phyloP scores from a whole-genome alignment of 257 asterid species.

The Buddleja alternifolia region DNA sequence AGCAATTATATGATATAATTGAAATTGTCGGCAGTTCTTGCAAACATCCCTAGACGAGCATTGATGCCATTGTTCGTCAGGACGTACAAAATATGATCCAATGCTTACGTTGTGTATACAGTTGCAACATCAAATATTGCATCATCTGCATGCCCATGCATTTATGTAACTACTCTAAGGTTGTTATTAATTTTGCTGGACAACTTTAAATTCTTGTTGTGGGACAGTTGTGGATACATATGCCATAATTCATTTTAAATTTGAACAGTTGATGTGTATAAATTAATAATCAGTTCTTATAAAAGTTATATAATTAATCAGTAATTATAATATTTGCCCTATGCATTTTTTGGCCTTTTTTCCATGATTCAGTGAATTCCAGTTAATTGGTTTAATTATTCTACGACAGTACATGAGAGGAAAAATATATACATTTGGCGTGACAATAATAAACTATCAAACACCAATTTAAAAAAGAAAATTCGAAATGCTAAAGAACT shows the following conservation, averaged over 20 bases:
- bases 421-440: no score
- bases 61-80: slow-evolving; percentile 4
- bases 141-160: neutral
- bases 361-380: no score
- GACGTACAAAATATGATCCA: slow-evolving; percentile 1
- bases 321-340: neutral
- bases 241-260: neutral
- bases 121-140: neutral
- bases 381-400: no score
- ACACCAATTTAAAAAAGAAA: no score
- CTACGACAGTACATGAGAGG: no score
- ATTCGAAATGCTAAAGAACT: no score
- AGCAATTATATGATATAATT: neutral
- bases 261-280: neutral
- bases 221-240: neutral
- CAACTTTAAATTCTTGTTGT: neutral
- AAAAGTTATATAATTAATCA: neutral
- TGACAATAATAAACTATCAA: no score
- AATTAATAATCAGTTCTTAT: neutral
- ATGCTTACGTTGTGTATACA: slow-evolving; percentile 20
- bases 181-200: neutral
- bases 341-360: no score
- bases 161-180: slow-evolving; percentile 25
- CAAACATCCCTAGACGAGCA: slow-evolving; percentile 2
- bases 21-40: neutral